Percentiles rank a stretch among this genome's conserved stretches.
phyloP scores from a whole-genome alignment of 1,284 basidiomycete species.

The Microstroma glucosiphilum region DNA sequence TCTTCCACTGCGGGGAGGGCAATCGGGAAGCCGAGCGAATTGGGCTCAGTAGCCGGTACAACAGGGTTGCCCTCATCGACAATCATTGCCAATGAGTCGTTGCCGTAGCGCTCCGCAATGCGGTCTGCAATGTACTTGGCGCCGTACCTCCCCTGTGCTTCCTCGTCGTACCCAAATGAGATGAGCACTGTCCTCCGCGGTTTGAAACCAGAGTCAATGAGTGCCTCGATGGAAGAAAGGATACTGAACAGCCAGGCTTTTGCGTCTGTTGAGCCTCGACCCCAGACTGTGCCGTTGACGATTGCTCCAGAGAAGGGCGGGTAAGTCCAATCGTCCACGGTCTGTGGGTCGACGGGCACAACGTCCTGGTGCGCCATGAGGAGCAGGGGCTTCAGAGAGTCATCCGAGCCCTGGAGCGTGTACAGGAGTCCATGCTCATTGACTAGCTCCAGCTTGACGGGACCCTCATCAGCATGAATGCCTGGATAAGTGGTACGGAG shows the following conservation, averaged over 20 bases:
- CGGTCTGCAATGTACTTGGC: constrained; percentile 20
- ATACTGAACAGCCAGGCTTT: constrained; percentile 54
- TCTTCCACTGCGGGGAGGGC: constrained; percentile 59
- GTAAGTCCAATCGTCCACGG: constrained; percentile 54
- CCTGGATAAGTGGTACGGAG: constrained; percentile 25
- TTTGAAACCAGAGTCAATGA: constrained; percentile 52
- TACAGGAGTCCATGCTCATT: constrained; percentile 58
- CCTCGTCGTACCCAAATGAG: constrained; percentile 66
- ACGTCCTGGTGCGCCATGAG: constrained; percentile 65
- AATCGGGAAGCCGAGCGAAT: constrained; percentile 27
- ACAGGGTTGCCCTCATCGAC: constrained; percentile 41
- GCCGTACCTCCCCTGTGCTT: constrained; percentile 44
- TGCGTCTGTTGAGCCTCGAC: constrained; percentile 47
- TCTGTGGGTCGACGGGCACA: constrained; percentile 56
- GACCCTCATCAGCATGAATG: constrained; percentile 8
- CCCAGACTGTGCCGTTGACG: constrained; percentile 55
- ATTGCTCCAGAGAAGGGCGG: constrained; percentile 56
- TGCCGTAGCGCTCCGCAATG: constrained; percentile 29
- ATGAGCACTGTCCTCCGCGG: constrained; percentile 57
- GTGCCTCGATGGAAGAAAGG: constrained; percentile 54
- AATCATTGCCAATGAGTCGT: constrained; percentile 31
- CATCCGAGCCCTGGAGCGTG: constrained; percentile 60
- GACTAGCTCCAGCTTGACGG: constrained; percentile 25
- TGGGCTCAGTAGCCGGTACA: constrained; percentile 21
- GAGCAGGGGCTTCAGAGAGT: constrained; percentile 61